Evolutionary conservation across 139 green algal species (phyloP), one percentile per base, ranked within the genome.

Genomic region (Pseudopediastrum boryanum): DNA sequence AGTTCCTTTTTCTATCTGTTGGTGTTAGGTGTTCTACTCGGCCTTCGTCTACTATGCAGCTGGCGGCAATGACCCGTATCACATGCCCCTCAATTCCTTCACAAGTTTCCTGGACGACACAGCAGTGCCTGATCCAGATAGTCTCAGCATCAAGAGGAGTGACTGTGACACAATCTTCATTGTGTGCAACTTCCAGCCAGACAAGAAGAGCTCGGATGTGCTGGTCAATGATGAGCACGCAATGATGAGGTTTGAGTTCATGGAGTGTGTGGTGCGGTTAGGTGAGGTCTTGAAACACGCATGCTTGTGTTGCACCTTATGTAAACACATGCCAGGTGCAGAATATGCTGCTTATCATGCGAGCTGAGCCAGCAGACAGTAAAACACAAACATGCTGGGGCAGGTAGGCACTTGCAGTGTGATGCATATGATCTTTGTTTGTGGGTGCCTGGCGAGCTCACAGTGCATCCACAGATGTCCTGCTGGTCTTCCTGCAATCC

Each of bases 101-200:
- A 90, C 87, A 31, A 63, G 68, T n/a, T 87, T 92, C 56, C 83
- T 92, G 38, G 91, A 95, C 58, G 89, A 92, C 27, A 91, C 85
- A 72, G 59, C 72, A n/a, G 91, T 95, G 74, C 82, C 87, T 4
- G 91, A 95, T 80, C 39, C 75, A 5, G 91, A 95, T 51, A 86
- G 70, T 19, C 81, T 86, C 54, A 86, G 82, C 46, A 82, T 89
- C 80, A 94, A 94, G 89, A 84, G 90, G 31, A 90, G 81, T 21
- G 91, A 95, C 80, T 93, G 89, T 79, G 91, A 95, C 86, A 95
- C 91, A 29, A 85, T 94, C 43, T 95, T 95, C 87, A 95, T 95
- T 52, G 86, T 94, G 2, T 89, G 87, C 83, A 95, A 94, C 84
- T 95, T 92, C 75, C 84, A 92, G 84, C 84, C 86, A 1, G 88